A percentile compares a stretch with the other conserved stretches of the same genome.
phyloP scores from a whole-genome alignment of 768 basidiomycete species.

The Hygrophorus russula region DNA sequence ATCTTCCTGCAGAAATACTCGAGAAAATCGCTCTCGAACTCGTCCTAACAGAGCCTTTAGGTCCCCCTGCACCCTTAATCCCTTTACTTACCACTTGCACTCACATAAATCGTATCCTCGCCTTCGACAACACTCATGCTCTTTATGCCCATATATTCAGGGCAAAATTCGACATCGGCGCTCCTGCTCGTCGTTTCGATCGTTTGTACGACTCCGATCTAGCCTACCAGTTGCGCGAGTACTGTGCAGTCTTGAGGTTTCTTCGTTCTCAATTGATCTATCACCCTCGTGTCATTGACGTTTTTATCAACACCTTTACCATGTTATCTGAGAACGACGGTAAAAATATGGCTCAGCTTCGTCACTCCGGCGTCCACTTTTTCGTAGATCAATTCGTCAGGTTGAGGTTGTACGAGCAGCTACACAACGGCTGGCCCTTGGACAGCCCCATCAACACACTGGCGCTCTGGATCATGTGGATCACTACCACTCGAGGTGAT shows the following conservation, averaged over 20 bases:
- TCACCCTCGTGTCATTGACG: constrained; percentile 20
- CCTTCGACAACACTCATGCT: constrained; percentile 15
- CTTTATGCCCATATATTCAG: constrained; percentile 47
- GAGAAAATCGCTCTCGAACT: constrained; percentile 41
- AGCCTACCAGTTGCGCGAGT: constrained; percentile 22
- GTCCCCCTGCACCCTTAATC: constrained; percentile 35
- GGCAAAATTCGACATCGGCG: constrained; percentile 42
- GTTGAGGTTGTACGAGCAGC: constrained; percentile 26
- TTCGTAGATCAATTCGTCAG: constrained; percentile 31
- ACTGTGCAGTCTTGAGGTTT: constrained; percentile 28
- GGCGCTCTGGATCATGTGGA: constrained; percentile 47
- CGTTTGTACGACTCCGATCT: constrained; percentile 15
- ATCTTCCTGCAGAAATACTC: constrained; percentile 35
- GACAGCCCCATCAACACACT: constrained; percentile 37
- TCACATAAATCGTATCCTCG: constrained; percentile 26
- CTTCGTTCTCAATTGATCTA: constrained; percentile 21
- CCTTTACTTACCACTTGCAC: constrained; percentile 37
- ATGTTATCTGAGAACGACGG: constrained; percentile 51
- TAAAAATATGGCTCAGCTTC: constrained; percentile 36
- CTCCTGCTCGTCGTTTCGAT: constrained; percentile 40
- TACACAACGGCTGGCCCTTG: constrained; percentile 34
- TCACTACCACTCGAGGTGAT: constrained; percentile 32
- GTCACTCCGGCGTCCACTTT: constrained; percentile 28
- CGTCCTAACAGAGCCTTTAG: constrained; percentile 25
- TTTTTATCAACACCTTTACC: constrained; percentile 37